Conservation (phyloP, 202 grass and related monocot species). For the Panicum virgatum region DNA sequence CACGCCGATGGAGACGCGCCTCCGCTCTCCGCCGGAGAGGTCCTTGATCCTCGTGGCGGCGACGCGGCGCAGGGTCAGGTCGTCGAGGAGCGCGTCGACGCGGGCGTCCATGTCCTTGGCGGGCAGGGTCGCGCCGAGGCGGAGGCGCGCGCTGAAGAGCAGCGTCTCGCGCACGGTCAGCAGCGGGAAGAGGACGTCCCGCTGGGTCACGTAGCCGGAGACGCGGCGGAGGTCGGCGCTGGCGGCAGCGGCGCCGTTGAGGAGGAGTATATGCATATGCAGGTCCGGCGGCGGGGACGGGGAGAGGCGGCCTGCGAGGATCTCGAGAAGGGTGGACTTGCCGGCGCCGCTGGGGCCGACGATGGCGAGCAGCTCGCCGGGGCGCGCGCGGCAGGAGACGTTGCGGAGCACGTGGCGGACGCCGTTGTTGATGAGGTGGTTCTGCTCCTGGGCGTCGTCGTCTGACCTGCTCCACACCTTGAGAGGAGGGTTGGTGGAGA, state of each 20-base stretch:
- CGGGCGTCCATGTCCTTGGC: constrained; percentile 7
- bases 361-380: constrained; percentile 66
- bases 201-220: constrained; percentile 77
- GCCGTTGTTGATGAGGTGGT: neutral
- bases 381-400: constrained; percentile 21
- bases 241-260: constrained; percentile 47
- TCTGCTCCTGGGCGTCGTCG: neutral
- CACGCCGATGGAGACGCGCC: constrained; percentile 88
- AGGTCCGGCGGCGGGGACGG: constrained; percentile 13
- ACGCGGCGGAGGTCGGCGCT: constrained; percentile 52
- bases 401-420: constrained; percentile 12
- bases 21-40: constrained; percentile 82
- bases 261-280: no score
- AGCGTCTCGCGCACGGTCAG: constrained; percentile 90
- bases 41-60: constrained; percentile 61
- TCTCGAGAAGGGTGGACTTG: constrained; percentile 88
- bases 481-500: constrained; percentile 25
- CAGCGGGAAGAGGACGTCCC: constrained; percentile 77
- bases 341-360: constrained; percentile 91
- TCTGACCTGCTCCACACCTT: constrained; percentile 29
- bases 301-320: constrained; percentile 67
- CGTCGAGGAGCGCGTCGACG: constrained; percentile 56
- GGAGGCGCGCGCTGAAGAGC: constrained; percentile 68
- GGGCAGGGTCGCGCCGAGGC: constrained; percentile 37
- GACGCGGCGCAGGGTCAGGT: constrained; percentile 58